Evolutionary conservation across 1,139 yeast species (phyloP), one percentile per base, ranked within the genome.

Genomic region (Debaryomycetaceae sp.): DNA sequence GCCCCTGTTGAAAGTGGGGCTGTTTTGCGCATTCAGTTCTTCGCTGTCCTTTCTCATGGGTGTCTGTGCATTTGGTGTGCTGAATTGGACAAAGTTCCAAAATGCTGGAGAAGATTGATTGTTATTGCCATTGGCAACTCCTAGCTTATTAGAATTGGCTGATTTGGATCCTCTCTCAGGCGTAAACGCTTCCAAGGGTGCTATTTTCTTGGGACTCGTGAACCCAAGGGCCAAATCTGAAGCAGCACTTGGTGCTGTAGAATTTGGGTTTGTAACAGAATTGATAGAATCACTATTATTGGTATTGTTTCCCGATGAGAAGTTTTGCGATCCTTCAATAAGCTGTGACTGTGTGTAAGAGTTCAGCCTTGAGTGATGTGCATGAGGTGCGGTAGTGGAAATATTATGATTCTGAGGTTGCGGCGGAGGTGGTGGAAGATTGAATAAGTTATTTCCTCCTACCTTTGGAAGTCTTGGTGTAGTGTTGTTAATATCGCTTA

Each of bases 21-120:
- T 70, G 7, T 63, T 67, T 46, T 64, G 68, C 23, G 66, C 67
- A 42, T 62, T 66, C 59, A 63, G 65, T 43, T 59, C 77, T 46
- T 63, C 75, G 42, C 71, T 66, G 47, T 63, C 60, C 48, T 72
- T 71, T 36, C 74, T 55, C 45, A 67, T 53, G 5, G 78, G 78
- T 1, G 78, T 70, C 55, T 72, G 78, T 27, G 76, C 80, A 60
- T 70, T 73, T 3, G 87, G 87, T 0, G 91, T 85, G 46, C 87
- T 81, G 58, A 85, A 85, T 54, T 85, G 91, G 37, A 85, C 85
- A 62, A 84, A 80, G 58, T 83, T 85, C 90, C 91, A 84, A 47
- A 84, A 76, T 9, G 91, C 89, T 2, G 93, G 90, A 1, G 88
- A 81, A 17, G 79, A 73, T 55, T 77, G 83, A 52, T 70, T 69